Evolutionary conservation across 2,329 filamentous ascomycete species (phyloP).

Genomic region (Penicillium sp.): DNA sequence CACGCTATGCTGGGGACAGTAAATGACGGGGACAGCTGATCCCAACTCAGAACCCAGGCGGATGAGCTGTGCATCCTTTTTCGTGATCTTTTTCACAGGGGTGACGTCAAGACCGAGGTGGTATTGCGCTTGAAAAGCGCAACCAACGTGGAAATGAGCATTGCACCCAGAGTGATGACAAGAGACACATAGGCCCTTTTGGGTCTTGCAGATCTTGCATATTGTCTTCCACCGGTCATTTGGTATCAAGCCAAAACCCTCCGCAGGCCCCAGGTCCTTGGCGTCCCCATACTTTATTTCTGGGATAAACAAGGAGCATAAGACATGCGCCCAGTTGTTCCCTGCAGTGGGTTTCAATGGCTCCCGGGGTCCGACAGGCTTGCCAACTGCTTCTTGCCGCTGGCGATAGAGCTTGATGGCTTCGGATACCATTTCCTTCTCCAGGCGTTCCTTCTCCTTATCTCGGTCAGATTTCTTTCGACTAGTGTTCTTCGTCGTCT

Average conservation of each 20-base stretch:
- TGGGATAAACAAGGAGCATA: slow-evolving; percentile 83
- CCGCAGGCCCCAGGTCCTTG: slow-evolving; percentile 72
- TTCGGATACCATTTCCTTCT: slow-evolving; percentile 75
- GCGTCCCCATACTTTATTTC: slow-evolving; percentile 91
- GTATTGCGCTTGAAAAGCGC: slow-evolving; percentile 77
- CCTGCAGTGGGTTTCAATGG: slow-evolving; percentile 88
- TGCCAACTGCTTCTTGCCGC: slow-evolving; percentile 75
- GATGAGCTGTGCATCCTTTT: slow-evolving; percentile 72
- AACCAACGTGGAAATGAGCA: slow-evolving; percentile 73
- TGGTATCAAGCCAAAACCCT: slow-evolving; percentile 81
- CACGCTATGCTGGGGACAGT: slow-evolving; percentile 82
- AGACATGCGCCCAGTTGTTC: slow-evolving; percentile 97
- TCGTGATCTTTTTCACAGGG: slow-evolving; percentile 77
- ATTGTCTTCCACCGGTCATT: slow-evolving; percentile 64
- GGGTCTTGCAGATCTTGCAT: slow-evolving; percentile 78
- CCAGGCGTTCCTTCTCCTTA: slow-evolving; percentile 76
- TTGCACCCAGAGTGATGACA: slow-evolving; percentile 59
- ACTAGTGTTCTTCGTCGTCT: slow-evolving; percentile 68
- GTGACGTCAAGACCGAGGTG: slow-evolving; percentile 83
- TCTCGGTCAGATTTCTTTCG: slow-evolving; percentile 93
- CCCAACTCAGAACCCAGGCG: slow-evolving; percentile 76
- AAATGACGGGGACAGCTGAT: slow-evolving; percentile 75
- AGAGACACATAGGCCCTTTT: slow-evolving; percentile 68
- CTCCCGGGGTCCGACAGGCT: slow-evolving; percentile 77
- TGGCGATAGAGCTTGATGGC: slow-evolving; percentile 76